Evolutionary conservation across 148 eudicot genomes (phyloP).

Genomic region (Cornus suecica): DNA sequence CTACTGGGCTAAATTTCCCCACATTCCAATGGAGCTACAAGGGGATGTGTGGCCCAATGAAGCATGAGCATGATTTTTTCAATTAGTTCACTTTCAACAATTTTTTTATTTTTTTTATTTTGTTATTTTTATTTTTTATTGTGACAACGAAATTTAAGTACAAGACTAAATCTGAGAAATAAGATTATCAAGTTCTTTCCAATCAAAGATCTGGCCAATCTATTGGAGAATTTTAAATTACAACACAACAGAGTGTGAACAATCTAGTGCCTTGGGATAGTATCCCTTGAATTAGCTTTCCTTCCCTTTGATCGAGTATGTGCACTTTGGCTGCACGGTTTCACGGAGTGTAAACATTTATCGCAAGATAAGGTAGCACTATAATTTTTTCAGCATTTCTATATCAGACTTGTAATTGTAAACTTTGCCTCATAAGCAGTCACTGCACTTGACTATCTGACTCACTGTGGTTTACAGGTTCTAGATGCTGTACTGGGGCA

Average conservation of each 20-base stretch:
- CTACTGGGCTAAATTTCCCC: background rate
- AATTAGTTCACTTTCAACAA: background rate
- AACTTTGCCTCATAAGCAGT: background rate
- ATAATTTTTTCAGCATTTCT: background rate
- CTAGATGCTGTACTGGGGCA: conserved; percentile 77
- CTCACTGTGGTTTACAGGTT: conserved; percentile 42
- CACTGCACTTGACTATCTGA: background rate
- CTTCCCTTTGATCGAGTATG: background rate
- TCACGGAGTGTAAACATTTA: background rate
- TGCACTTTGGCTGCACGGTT: background rate
- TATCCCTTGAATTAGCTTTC: background rate
- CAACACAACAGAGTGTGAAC: background rate
- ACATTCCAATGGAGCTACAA: background rate
- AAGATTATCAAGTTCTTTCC: background rate
- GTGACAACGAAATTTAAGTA: background rate
- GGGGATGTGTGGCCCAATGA: background rate
- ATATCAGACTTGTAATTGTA: background rate
- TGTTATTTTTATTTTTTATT: too few species aligned
- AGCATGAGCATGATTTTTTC: background rate
- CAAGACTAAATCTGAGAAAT: background rate
- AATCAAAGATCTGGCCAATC: background rate
- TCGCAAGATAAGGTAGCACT: background rate
- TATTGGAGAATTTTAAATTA: too few species aligned
- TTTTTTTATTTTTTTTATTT: too few species aligned
- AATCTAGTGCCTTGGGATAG: background rate